These are phyloP conservation scores for Scolecobasidium constrictum DNA, from an alignment of 2,329 filamentous ascomycete genomes.

Conservation along the genomic window DNA sequence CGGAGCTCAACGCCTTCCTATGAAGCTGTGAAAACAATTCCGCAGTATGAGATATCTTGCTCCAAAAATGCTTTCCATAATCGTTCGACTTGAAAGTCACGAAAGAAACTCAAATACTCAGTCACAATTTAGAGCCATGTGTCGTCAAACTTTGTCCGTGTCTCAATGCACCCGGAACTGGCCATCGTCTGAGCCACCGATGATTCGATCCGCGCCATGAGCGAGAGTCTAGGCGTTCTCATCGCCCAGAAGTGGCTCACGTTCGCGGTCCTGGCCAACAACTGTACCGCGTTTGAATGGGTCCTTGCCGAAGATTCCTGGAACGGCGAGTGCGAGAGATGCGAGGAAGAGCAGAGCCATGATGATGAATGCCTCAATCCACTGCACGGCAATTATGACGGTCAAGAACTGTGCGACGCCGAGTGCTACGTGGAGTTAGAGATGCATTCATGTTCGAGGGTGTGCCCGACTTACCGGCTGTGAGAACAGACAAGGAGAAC, in stretches of 20 bases:
- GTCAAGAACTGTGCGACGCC: conserved; percentile 67
- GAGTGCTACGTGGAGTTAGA: conserved; percentile 46
- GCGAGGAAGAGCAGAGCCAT: conserved; percentile 63
- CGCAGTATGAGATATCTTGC: no score
- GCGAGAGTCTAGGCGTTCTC: conserved; percentile 4
- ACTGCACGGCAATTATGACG: conserved; percentile 70
- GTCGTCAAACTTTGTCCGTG: no score
- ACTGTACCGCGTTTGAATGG: conserved; percentile 36
- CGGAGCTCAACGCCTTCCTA: no score
- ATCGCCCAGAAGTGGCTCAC: conserved; percentile 36
- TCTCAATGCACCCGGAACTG: no score
- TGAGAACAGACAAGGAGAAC: conserved; percentile 63
- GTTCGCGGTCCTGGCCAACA: conserved; percentile 39
- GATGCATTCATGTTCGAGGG: no score
- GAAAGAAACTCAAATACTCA: no score
- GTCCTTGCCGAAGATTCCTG: conserved; percentile 48
- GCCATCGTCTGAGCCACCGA: no score
- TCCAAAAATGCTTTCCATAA: no score
- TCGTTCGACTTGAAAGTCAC: no score
- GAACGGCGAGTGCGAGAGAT: conserved; percentile 54
- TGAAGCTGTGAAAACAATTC: no score
- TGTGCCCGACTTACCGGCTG: conserved; percentile 45
- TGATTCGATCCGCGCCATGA: no score
- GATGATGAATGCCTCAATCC: conserved; percentile 85
- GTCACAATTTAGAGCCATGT: no score